Percentiles rank a stretch among this genome's conserved stretches.
Evolutionary conservation across 140 eudicot species (phyloP).

Genomic region (Flaveria floridana): DNA sequence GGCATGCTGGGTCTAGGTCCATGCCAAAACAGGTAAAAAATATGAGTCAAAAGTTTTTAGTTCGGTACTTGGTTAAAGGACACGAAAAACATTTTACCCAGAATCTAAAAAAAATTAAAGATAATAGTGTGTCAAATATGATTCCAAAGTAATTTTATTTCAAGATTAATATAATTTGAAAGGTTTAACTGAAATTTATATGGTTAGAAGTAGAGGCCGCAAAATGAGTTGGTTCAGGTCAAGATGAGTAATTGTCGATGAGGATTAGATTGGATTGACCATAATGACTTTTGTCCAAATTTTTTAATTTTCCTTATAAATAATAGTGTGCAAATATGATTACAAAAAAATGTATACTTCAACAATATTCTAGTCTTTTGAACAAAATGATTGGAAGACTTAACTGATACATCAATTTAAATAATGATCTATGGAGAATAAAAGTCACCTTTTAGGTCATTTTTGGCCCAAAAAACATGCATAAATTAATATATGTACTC

Average conservation of each 20-base stretch:
- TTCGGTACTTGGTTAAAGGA: background rate
- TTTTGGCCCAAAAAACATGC: background rate
- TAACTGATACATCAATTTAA: constrained; percentile 1
- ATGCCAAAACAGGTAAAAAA: background rate
- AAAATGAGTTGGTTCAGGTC: background rate
- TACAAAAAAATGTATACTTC: background rate
- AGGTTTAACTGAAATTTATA: background rate
- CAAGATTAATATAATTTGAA: background rate
- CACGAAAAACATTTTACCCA: background rate
- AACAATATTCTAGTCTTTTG: background rate
- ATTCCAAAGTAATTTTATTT: background rate
- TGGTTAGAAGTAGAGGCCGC: background rate
- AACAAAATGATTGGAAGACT: background rate
- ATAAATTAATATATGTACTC: constrained; percentile 4
- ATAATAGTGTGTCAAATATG: constrained; percentile 1
- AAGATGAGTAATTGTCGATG: background rate
- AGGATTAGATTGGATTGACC: constrained; percentile 6
- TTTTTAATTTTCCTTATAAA: background rate
- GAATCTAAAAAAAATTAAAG: background rate
- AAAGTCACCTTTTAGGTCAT: background rate
- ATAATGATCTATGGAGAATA: constrained; percentile 14
- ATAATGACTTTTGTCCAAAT: background rate
- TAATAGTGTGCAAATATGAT: background rate
- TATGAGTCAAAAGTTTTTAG: background rate
- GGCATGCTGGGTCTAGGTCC: background rate